phyloP scores from a whole-genome alignment of 2,329 filamentous ascomycete genomes.

The Hypoxylon sp. region DNA sequence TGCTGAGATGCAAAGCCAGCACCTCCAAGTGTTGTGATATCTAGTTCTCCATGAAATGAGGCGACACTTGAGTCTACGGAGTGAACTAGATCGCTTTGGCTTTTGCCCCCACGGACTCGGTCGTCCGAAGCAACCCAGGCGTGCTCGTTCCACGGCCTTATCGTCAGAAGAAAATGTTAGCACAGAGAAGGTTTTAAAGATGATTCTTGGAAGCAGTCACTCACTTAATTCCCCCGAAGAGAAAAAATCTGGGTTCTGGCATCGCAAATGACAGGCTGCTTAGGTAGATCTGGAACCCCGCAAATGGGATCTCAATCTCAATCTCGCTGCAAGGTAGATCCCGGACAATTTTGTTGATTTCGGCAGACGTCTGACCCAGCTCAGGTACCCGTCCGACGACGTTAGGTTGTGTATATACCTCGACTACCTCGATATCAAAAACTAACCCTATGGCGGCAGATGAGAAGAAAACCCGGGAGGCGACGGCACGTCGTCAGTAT shows the following conservation, averaged over 20 bases:
- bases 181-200: not conserved
- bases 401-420: not conserved
- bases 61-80: conserved; percentile 53
- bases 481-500: not conserved
- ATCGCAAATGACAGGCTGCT: conserved; percentile 20
- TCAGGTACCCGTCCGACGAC: not conserved
- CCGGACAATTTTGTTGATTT: not conserved
- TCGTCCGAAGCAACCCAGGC: conserved; percentile 80
- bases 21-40: conserved; percentile 79
- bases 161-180: conserved; percentile 1
- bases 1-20: conserved; percentile 86
- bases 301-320: not conserved
- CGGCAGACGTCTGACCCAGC: not conserved
- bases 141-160: conserved; percentile 67
- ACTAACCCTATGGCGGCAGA: not conserved
- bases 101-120: conserved; percentile 79
- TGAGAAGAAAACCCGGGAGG: not conserved
- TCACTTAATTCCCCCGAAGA: conserved; percentile 58
- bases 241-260: conserved; percentile 40
- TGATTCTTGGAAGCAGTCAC: conserved; percentile 22
- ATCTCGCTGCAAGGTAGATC: not conserved
- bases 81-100: conserved; percentile 63
- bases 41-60: conserved; percentile 75
- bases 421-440: not conserved
- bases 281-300: conserved; percentile 2